Evolutionary conservation across 139 green algal genomes (phyloP).

Genomic region (Picochlorum sp.): DNA sequence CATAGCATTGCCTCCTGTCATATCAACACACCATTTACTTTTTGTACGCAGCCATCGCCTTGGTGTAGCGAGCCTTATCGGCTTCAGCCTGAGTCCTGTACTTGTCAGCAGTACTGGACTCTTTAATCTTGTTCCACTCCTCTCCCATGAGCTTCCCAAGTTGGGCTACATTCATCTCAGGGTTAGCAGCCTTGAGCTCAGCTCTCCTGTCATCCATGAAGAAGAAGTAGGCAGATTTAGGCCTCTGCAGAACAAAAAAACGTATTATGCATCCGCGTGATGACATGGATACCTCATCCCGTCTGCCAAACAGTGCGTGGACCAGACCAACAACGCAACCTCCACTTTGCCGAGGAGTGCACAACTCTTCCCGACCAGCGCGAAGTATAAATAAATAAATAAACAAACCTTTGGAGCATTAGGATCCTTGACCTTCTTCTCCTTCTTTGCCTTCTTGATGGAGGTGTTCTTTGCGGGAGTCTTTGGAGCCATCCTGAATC

Average conservation of each 20-base stretch:
- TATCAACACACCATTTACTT: too few species aligned
- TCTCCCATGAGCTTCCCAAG: conserved; percentile 16
- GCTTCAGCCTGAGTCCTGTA: conserved; percentile 17
- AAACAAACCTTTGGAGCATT: conserved; percentile 23
- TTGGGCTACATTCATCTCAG: conserved; percentile 10
- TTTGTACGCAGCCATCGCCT: conserved; percentile 17
- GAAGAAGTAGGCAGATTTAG: conserved; percentile 22
- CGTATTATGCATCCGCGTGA: too few species aligned
- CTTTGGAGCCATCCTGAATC: neutral
- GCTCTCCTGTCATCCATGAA: conserved; percentile 6
- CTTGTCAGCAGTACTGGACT: neutral
- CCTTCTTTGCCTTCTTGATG: conserved; percentile 15
- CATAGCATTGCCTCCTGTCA: too few species aligned
- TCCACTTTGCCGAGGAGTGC: too few species aligned
- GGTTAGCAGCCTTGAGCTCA: conserved; percentile 8
- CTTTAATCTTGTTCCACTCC: conserved; percentile 18
- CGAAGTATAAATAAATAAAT: too few species aligned
- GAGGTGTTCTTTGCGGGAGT: neutral
- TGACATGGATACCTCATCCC: too few species aligned
- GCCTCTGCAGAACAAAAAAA: conserved; percentile 7
- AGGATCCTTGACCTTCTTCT: conserved; percentile 31
- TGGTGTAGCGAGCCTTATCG: conserved; percentile 16
- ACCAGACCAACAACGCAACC: too few species aligned
- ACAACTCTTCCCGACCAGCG: too few species aligned
- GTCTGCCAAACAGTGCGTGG: too few species aligned